phyloP scores from a whole-genome alignment of 805 yeast species.

The Cyberlindnera xylosilytica region DNA sequence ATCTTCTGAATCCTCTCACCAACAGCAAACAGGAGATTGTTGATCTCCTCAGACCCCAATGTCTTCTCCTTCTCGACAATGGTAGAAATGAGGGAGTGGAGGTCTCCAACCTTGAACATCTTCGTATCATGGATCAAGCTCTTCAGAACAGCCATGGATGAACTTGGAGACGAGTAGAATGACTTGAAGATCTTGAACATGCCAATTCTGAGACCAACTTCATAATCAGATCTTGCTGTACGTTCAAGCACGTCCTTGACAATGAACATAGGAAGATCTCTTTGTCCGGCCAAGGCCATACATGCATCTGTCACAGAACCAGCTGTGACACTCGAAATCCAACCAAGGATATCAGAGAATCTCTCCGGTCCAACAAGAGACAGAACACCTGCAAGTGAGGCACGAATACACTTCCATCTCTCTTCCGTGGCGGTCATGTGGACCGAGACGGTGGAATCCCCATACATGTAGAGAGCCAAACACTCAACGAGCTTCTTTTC shows the following conservation, averaged over 20 bases:
- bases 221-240: slow-evolving; percentile 24
- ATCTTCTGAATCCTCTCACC: slow-evolving; percentile 8
- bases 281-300: slow-evolving; percentile 27
- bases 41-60: slow-evolving; percentile 5
- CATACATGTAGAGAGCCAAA: slow-evolving; percentile 12
- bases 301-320: slow-evolving; percentile 34
- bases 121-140: slow-evolving; percentile 16
- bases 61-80: slow-evolving; percentile 6
- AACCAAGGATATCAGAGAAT: slow-evolving; percentile 11
- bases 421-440: background rate
- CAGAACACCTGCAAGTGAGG: slow-evolving; percentile 9
- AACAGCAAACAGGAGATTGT: slow-evolving; percentile 9
- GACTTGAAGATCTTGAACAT: slow-evolving; percentile 1
- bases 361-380: slow-evolving; percentile 2
- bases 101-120: slow-evolving; percentile 9
- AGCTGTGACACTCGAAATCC: slow-evolving; percentile 30
- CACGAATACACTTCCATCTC: slow-evolving; percentile 2
- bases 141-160: background rate
- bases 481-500: slow-evolving; percentile 5
- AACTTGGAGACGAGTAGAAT: background rate
- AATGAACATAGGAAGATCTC: slow-evolving; percentile 38
- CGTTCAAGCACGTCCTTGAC: slow-evolving; percentile 37
- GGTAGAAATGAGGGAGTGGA: slow-evolving; percentile 3
- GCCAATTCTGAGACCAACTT: slow-evolving; percentile 12
- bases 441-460: slow-evolving; percentile 6